Conservation (phyloP, 495 filamentous ascomycete species). For the Monascus purpureus region DNA sequence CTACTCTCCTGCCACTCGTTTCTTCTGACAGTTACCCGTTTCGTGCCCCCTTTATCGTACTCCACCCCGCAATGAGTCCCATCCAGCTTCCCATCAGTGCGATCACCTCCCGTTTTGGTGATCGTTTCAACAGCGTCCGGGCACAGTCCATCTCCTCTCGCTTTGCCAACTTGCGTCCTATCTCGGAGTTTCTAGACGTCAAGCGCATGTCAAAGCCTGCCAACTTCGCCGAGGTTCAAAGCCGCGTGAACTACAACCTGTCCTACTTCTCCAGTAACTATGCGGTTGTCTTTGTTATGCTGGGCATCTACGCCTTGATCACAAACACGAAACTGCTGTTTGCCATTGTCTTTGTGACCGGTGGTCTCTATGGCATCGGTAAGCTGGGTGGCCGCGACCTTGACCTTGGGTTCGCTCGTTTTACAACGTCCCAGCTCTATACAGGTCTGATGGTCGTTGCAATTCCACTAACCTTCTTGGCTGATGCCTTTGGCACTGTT, state of each 20-base stretch:
- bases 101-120: constrained; percentile 73
- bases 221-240: constrained; percentile 84
- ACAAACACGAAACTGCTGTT: constrained; percentile 75
- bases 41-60: no score
- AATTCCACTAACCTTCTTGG: constrained; percentile 69
- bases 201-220: constrained; percentile 89
- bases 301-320: constrained; percentile 87
- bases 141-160: constrained; percentile 61
- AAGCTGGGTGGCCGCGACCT: constrained; percentile 79
- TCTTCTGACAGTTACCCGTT: not conserved
- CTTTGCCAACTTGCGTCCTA: constrained; percentile 82
- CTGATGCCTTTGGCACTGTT: constrained; percentile 64
- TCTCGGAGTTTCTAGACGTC: constrained; percentile 89
- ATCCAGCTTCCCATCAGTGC: constrained; percentile 85
- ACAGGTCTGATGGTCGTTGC: constrained; percentile 69
- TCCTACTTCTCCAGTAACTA: constrained; percentile 98
- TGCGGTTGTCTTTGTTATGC: constrained; percentile 80
- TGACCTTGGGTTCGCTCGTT: constrained; percentile 64
- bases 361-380: constrained; percentile 79
- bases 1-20: not conserved
- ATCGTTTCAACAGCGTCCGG: constrained; percentile 65
- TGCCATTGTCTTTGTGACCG: constrained; percentile 73
- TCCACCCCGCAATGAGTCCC: constrained; percentile 59
- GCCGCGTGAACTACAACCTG: constrained; percentile 93
- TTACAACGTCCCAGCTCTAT: constrained; percentile 90